phyloP scores from a whole-genome alignment of 2,329 filamentous ascomycete genomes.

The Xylaria hypoxylon region DNA sequence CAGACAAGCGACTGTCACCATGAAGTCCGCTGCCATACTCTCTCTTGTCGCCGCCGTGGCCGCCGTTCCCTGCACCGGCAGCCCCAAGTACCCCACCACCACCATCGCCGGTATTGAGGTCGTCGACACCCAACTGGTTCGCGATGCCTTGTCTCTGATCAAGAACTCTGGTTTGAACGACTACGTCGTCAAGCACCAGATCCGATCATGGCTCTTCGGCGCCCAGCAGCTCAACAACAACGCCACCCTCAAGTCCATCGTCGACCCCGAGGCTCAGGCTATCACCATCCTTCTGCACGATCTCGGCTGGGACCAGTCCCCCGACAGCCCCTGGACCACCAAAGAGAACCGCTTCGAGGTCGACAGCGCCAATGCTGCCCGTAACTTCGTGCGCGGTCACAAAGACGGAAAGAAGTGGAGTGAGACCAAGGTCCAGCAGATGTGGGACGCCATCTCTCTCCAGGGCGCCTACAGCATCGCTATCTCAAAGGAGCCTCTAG shows the following conservation, averaged over 20 bases:
- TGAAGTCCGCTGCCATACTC: conserved; percentile 30
- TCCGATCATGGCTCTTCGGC: conserved; percentile 40
- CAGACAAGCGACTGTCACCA: conserved; percentile 8
- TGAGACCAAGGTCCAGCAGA: conserved; percentile 31
- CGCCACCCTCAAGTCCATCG: conserved; percentile 31
- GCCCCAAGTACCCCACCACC: conserved; percentile 31
- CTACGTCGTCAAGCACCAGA: conserved; percentile 38
- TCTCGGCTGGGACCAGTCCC: conserved; percentile 39
- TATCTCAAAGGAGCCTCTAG: conserved; percentile 34
- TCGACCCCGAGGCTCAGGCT: conserved; percentile 32
- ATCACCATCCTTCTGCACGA: conserved; percentile 38
- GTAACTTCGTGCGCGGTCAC: conserved; percentile 32
- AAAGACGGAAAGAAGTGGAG: conserved; percentile 35
- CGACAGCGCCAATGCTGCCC: conserved; percentile 37
- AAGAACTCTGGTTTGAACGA: conserved; percentile 31
- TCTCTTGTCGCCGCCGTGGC: conserved; percentile 21
- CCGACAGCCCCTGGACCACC: conserved; percentile 33
- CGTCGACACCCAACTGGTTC: conserved; percentile 37
- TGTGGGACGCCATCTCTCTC: conserved; percentile 38
- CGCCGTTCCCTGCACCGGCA: conserved; percentile 15
- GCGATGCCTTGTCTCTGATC: conserved; percentile 35
- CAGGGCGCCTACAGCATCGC: conserved; percentile 34
- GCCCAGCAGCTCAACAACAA: conserved; percentile 38
- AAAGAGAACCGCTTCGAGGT: conserved; percentile 37
- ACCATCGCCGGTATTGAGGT: conserved; percentile 39